Percentiles rank a stretch among this genome's conserved stretches.
phyloP scores from a whole-genome alignment of 257 asterid genomes.

The Solanum paucissectum region DNA sequence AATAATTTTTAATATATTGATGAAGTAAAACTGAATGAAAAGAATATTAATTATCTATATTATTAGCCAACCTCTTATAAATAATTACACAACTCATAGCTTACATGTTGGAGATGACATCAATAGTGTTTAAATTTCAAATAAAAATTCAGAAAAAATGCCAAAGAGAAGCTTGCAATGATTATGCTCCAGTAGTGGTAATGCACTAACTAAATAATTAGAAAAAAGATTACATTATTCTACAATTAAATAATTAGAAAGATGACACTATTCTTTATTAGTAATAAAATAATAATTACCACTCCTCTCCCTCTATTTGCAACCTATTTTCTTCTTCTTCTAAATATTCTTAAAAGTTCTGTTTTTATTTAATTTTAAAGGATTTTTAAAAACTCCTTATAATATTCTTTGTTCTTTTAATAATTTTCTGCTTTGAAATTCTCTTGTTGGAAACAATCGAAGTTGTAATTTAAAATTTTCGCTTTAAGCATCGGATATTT shows the following conservation, averaged over 20 bases:
- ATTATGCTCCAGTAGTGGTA: not conserved
- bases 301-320: not conserved
- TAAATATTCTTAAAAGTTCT: not conserved
- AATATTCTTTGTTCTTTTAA: not conserved
- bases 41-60: not conserved
- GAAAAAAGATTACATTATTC: not conserved
- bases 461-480: not conserved
- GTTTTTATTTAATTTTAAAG: not conserved
- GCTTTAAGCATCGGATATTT: not conserved
- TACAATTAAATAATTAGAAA: not conserved
- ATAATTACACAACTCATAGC: not conserved
- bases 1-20: no score
- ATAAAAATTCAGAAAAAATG: not conserved
- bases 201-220: not conserved
- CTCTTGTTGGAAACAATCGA: not conserved
- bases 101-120: not conserved
- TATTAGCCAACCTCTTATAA: not conserved
- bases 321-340: not conserved
- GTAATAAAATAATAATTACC: not conserved
- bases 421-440: no score
- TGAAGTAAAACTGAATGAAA: no score
- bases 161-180: not conserved
- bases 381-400: not conserved
- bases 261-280: not conserved
- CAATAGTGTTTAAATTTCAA: not conserved